Percentiles rank a stretch among this genome's conserved stretches.
Conservation (phyloP, 2,329 filamentous ascomycete genomes). For the Aspergillus sergii region DNA sequence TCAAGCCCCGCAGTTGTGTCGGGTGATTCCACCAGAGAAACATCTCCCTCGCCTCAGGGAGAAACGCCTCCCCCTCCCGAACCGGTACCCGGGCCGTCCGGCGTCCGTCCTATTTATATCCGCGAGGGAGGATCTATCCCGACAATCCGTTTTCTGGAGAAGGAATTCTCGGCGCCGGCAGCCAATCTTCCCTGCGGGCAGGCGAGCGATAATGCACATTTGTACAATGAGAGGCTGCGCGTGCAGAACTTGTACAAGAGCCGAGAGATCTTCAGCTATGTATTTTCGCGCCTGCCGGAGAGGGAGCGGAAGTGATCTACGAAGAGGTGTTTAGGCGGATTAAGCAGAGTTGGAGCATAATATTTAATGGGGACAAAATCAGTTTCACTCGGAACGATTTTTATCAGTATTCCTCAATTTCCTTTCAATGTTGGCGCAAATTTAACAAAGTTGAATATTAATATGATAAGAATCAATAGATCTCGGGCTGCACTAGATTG, state of each 20-base stretch:
- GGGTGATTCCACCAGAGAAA: constrained; percentile 1
- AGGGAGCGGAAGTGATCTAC: constrained; percentile 14
- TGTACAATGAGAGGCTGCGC: constrained; percentile 92
- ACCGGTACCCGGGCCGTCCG: background rate
- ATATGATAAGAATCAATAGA: background rate
- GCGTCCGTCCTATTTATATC: constrained; percentile 74
- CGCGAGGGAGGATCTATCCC: constrained; percentile 95
- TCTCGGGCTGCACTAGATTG: background rate
- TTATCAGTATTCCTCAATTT: background rate
- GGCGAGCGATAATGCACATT: constrained; percentile 88
- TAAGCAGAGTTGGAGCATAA: background rate
- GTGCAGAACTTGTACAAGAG: constrained; percentile 88
- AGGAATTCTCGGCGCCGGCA: constrained; percentile 87
- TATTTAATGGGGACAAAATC: background rate
- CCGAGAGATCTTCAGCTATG: constrained; percentile 83
- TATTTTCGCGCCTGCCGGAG: constrained; percentile 70
- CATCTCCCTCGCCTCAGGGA: constrained; percentile 4
- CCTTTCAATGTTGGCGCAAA: background rate
- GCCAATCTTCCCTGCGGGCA: constrained; percentile 94
- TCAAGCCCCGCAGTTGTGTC: constrained; percentile 14
- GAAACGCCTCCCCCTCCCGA: constrained; percentile 3
- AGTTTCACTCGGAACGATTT: background rate
- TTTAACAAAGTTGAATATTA: background rate
- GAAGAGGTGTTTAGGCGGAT: background rate
- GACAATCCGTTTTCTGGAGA: constrained; percentile 89